A percentile compares a stretch with the other conserved stretches of the same genome.
Conservation (phyloP, 23 red algal species). For the Gracilaria caudata region DNA sequence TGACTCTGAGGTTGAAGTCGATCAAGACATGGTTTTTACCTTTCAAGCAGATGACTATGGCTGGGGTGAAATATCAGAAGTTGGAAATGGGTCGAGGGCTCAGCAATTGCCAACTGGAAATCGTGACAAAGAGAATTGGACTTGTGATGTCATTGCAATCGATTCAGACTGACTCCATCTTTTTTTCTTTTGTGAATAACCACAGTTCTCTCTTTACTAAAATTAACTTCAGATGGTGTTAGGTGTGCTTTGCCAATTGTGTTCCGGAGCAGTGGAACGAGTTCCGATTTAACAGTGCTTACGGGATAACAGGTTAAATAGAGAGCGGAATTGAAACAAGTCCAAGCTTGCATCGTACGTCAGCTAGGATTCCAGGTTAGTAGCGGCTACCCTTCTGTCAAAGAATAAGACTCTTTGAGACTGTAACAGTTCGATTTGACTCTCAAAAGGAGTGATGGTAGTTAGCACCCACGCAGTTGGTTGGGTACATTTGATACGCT, state of each 20-base stretch:
- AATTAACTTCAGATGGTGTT: constrained; percentile 23
- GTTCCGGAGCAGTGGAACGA: not conserved
- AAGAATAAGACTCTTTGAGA: no score
- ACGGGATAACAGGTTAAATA: not conserved
- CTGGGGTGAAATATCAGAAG: constrained; percentile 20
- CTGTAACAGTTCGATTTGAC: no score
- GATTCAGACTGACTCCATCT: constrained; percentile 43
- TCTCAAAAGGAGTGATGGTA: no score
- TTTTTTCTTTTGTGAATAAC: constrained; percentile 22
- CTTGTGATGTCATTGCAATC: constrained; percentile 50
- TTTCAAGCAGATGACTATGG: constrained; percentile 16
- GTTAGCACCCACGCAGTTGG: no score
- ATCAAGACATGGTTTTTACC: constrained; percentile 50
- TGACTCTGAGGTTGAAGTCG: not conserved
- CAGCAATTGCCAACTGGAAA: constrained; percentile 1
- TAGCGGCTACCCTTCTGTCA: no score
- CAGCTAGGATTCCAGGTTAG: not conserved
- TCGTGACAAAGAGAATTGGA: constrained; percentile 11
- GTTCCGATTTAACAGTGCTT: not conserved
- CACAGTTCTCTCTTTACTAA: constrained; percentile 19
- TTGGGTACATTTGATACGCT: no score
- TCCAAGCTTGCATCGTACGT: not conserved
- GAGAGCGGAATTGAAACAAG: not conserved
- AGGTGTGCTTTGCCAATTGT: not conserved
- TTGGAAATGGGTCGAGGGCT: constrained; percentile 1